Evolutionary conservation across 441 rosid genomes (phyloP).

Genomic region (Viola pubescens): DNA sequence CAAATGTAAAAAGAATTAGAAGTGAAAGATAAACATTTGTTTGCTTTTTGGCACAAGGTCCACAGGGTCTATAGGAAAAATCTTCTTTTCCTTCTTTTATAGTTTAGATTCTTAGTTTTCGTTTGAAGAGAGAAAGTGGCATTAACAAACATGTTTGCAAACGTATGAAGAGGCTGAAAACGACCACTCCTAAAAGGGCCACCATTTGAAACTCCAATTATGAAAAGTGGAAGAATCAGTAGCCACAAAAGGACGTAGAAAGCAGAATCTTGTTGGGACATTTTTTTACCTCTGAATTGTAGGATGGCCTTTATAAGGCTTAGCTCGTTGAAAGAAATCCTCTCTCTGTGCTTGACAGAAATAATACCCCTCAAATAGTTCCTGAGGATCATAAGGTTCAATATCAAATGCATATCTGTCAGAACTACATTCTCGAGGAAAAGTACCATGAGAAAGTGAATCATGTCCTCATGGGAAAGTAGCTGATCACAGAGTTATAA

Average conservation of each 20-base stretch:
- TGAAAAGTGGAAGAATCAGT: not conserved
- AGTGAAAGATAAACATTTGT: constrained; percentile 2
- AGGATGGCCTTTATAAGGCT: constrained; percentile 72
- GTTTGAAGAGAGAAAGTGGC: no score
- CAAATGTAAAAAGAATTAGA: constrained; percentile 5
- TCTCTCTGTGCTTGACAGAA: constrained; percentile 95
- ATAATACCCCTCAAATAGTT: constrained; percentile 92
- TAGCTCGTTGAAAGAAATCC: constrained; percentile 63
- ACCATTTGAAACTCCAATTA: not conserved
- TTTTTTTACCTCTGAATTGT: constrained; percentile 56
- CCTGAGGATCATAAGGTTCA: constrained; percentile 30
- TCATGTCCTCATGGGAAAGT: no score
- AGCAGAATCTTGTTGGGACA: not conserved
- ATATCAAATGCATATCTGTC: no score
- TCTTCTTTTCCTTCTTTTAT: not conserved
- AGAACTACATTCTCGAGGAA: no score
- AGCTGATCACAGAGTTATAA: no score
- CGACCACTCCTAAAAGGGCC: not conserved
- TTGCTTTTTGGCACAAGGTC: constrained; percentile 1
- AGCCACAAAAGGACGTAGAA: constrained; percentile 6
- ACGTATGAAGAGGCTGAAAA: no score
- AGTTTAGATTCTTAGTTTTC: no score
- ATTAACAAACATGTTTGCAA: no score
- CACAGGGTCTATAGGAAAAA: not conserved
- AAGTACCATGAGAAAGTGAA: no score